Evolutionary conservation across 345 rosid genomes (phyloP), one percentile per base, ranked within the genome.

Genomic region (Rhodomyrtus tomentosa): DNA sequence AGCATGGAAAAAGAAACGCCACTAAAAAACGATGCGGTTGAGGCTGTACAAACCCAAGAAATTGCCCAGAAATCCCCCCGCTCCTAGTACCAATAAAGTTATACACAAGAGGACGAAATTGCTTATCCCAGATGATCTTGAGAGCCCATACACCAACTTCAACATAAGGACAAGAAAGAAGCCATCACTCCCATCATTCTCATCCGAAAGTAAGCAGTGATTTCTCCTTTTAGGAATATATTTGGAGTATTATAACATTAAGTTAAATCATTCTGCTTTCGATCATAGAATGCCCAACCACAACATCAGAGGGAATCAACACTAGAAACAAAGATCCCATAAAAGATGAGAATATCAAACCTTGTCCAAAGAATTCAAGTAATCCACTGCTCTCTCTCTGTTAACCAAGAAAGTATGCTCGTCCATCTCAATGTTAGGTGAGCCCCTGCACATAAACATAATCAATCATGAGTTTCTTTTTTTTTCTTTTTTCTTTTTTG

Each of bases 341-440:
- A 5, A 84, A 51, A 49, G 36, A 56, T 8, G 62, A 22, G 24
- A 55, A 27, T 29, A 4, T 10, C 21, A 55, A 50, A 84, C 99
- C 96, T 95, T 97, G 82, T 97, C 98, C 89, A 97, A 90, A 80
- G 99, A 95, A 89, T 97, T 97, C 90, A 97, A 89, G 91, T 97
- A 97, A 89, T 97, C 99, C 86, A 97, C 99, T 59, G 99, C 99
- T 89, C 99, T 91, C 86, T 97, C 99, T 83, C 99, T 90, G 91
- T 97, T 97, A 50, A 95, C 98, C 96, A 97, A 32, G 92, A 97
- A 97, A 1, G 99, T 95, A 10, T 97, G 93, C 91, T 94, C 99
- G 86, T 97, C 99, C 99, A 97, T 97, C 88, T 96, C 99, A 55
- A 97, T 95, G 93, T 97, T 97, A 10, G 99, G 99, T 82, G 99